Conservation (phyloP, 768 basidiomycete genomes). For the Agaricus blazei region DNA sequence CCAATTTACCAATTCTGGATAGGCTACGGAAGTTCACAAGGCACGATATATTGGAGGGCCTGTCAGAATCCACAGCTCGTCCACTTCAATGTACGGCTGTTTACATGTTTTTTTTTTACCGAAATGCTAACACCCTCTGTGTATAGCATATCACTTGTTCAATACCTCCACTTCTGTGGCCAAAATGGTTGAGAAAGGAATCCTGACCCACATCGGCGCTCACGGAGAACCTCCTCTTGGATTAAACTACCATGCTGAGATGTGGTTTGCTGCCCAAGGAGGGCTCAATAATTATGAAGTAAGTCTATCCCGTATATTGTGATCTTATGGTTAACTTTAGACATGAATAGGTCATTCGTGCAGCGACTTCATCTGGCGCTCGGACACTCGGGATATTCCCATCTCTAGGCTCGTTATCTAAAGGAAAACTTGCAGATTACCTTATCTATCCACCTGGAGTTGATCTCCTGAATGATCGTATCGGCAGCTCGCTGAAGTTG, state of each 20-base stretch:
- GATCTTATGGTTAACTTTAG: background rate
- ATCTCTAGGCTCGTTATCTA: conserved; percentile 58
- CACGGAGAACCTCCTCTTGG: conserved; percentile 73
- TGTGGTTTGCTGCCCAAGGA: conserved; percentile 58
- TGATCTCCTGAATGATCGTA: conserved; percentile 49
- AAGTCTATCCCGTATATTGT: background rate
- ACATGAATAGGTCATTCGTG: conserved; percentile 48
- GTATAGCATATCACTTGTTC: conserved; percentile 55
- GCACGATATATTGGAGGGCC: conserved; percentile 56
- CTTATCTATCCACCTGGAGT: conserved; percentile 59
- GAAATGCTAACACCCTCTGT: background rate
- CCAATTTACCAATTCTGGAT: background rate
- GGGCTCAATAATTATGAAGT: conserved; percentile 73
- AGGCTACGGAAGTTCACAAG: conserved; percentile 61
- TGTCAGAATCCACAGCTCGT: conserved; percentile 57
- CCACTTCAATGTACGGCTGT: conserved; percentile 49
- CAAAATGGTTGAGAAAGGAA: conserved; percentile 61
- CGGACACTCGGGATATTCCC: conserved; percentile 55
- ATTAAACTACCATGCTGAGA: conserved; percentile 73
- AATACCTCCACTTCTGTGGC: conserved; percentile 67
- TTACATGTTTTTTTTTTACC: background rate
- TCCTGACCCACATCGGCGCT: conserved; percentile 63
- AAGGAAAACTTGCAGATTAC: conserved; percentile 69
- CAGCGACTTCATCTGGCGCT: conserved; percentile 65
- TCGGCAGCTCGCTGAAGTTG: conserved; percentile 42